phyloP scores from a whole-genome alignment of 2,329 filamentous ascomycete species.

The Purpureocillium takamizusanense region DNA sequence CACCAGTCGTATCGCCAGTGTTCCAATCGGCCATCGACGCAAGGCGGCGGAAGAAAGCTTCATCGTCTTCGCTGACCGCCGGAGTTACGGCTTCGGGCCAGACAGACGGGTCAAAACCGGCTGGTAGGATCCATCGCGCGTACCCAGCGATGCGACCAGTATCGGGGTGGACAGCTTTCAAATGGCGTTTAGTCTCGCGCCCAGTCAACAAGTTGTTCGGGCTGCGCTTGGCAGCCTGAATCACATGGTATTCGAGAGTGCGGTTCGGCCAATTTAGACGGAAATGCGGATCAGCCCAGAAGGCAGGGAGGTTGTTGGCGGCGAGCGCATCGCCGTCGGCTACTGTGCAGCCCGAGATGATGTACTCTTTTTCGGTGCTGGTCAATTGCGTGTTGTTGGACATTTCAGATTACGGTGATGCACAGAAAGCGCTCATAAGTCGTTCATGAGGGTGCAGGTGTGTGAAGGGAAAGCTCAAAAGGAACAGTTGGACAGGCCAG shows the following conservation, averaged over 20 bases:
- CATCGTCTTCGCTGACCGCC: constrained; percentile 7
- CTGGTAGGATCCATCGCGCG: constrained; percentile 12
- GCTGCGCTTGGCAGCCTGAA: constrained; percentile 9
- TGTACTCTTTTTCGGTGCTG: constrained; percentile 3
- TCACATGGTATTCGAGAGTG: constrained; percentile 11
- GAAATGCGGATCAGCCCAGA: constrained; percentile 10
- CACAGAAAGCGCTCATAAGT: too few species aligned
- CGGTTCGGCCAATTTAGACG: constrained; percentile 10
- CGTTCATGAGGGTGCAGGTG: too few species aligned
- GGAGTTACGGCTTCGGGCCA: constrained; percentile 8
- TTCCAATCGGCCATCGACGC: constrained; percentile 4
- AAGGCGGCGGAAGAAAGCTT: constrained; percentile 5
- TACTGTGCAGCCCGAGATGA: constrained; percentile 8
- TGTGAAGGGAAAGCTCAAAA: too few species aligned
- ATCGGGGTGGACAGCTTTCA: constrained; percentile 10
- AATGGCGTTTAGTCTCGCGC: constrained; percentile 10
- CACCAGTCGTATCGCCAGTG: constrained; percentile 4
- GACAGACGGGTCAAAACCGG: constrained; percentile 2
- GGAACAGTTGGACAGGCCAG: too few species aligned
- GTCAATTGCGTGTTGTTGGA: neutral
- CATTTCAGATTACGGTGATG: too few species aligned
- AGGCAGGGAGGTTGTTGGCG: constrained; percentile 10
- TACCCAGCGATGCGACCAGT: constrained; percentile 13
- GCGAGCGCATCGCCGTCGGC: constrained; percentile 9
- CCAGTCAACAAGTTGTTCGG: constrained; percentile 9